Percentiles rank a stretch among this genome's conserved stretches.
Evolutionary conservation across 768 basidiomycete genomes (phyloP).

Genomic region (Leccinum fibrillosum): DNA sequence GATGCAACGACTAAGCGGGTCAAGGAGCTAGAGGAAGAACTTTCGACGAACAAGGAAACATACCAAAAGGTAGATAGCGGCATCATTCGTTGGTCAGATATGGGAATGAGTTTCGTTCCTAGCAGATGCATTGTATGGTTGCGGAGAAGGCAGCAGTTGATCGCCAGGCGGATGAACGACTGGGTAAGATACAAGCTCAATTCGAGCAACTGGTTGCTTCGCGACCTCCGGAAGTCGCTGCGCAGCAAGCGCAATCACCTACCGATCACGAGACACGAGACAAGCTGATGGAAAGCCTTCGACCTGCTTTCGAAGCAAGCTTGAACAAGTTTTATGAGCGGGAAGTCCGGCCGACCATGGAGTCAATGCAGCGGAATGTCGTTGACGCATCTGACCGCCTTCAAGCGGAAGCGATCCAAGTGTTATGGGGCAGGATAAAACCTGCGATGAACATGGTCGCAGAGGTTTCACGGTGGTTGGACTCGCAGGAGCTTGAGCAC

Average conservation of each 20-base stretch:
- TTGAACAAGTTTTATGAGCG: slow-evolving; percentile 23
- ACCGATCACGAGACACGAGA: slow-evolving; percentile 1
- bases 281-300: slow-evolving; percentile 18
- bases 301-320: slow-evolving; percentile 15
- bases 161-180: slow-evolving; percentile 11
- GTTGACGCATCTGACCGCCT: slow-evolving; percentile 15
- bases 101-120: slow-evolving; percentile 2
- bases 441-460: slow-evolving; percentile 33
- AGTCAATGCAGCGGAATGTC: slow-evolving; percentile 8
- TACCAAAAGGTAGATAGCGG: slow-evolving; percentile 16
- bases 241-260: neutral
- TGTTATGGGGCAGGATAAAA: slow-evolving; percentile 27
- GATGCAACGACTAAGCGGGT: slow-evolving; percentile 20
- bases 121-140: slow-evolving; percentile 18
- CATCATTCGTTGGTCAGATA: neutral
- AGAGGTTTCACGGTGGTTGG: slow-evolving; percentile 28
- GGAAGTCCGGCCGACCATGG: slow-evolving; percentile 21
- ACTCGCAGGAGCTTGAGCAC: slow-evolving; percentile 25
- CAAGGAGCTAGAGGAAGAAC: slow-evolving; percentile 21
- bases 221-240: neutral
- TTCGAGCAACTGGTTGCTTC: slow-evolving; percentile 15
- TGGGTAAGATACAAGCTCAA: slow-evolving; percentile 16
- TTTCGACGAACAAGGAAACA: slow-evolving; percentile 11
- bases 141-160: slow-evolving; percentile 11
- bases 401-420: slow-evolving; percentile 21